A percentile compares a stretch with the other conserved stretches of the same genome.
phyloP scores from a whole-genome alignment of 2,329 filamentous ascomycete genomes.

The Penicillium digitatum region DNA sequence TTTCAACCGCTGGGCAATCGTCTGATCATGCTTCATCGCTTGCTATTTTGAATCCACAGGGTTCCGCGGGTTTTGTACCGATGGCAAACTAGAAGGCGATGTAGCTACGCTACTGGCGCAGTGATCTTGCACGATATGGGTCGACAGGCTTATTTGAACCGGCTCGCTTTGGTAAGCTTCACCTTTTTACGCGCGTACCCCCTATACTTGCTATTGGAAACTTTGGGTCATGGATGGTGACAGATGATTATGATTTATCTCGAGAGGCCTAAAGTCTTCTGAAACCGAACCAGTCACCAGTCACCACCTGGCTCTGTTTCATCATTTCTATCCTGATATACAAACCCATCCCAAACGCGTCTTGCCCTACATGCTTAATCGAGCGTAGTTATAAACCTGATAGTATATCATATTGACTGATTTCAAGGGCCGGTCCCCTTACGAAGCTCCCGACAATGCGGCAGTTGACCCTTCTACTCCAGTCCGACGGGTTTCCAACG shows the following conservation, averaged over 20 bases:
- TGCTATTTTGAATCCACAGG: neutral
- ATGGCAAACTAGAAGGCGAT: neutral
- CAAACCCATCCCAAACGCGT: neutral
- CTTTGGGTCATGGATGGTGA: neutral
- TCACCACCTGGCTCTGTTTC: neutral
- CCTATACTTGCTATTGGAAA: neutral
- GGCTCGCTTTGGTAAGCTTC: constrained; percentile 45
- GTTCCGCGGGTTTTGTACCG: neutral
- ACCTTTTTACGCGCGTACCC: neutral
- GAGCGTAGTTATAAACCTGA: neutral
- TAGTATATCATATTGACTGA: constrained; percentile 19
- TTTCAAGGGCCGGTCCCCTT: constrained; percentile 45
- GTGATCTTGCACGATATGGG: constrained; percentile 34
- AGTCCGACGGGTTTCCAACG: constrained; percentile 22
- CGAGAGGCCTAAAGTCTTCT: neutral
- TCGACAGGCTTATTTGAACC: constrained; percentile 44
- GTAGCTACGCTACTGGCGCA: constrained; percentile 2
- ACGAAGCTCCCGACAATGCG: constrained; percentile 39
- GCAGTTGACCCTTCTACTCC: constrained; percentile 19
- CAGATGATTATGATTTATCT: neutral
- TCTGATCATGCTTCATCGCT: neutral
- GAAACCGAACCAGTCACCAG: neutral
- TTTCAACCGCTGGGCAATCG: neutral
- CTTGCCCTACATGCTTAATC: neutral
- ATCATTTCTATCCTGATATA: neutral